A percentile compares a stretch with the other conserved stretches of the same genome.
Evolutionary conservation across 73 alveolate species (phyloP).

Genomic region (Stentor roeselii): DNA sequence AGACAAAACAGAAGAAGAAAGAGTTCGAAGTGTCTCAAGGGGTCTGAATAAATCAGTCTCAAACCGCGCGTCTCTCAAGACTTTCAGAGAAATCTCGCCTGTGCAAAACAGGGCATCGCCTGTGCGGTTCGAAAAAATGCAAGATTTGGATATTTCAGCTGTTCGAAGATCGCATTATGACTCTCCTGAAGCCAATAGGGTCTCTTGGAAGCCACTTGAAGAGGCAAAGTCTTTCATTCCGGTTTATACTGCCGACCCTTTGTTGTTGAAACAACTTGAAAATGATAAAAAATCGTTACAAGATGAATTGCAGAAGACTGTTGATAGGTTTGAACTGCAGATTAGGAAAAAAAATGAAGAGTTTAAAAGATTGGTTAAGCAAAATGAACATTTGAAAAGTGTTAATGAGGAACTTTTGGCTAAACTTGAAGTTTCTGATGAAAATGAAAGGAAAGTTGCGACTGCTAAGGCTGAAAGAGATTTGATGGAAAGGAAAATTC

Average conservation of each 20-base stretch:
- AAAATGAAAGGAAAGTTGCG: conserved; percentile 1
- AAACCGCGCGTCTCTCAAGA: background rate
- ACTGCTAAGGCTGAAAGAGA: conserved; percentile 5
- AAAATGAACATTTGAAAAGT: background rate
- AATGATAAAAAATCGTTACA: background rate
- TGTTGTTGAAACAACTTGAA: background rate
- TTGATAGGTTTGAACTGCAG: background rate
- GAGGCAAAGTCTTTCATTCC: background rate
- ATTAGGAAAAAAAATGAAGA: conserved; percentile 17
- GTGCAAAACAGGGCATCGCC: background rate
- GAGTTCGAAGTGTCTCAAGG: background rate
- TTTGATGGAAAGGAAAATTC: conserved; percentile 2
- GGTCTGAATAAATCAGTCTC: background rate
- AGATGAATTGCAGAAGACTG: background rate
- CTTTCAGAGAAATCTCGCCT: background rate
- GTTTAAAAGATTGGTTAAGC: background rate
- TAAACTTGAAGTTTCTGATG: background rate
- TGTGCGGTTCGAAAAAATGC: background rate
- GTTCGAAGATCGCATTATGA: background rate
- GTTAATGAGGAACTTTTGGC: background rate
- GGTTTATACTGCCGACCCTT: background rate
- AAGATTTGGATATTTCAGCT: background rate
- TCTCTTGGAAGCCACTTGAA: background rate
- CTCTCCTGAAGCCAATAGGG: background rate
- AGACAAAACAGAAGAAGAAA: background rate